Conservation (phyloP, 2,329 filamentous ascomycete genomes). For the Pseudopithomyces maydicus region DNA sequence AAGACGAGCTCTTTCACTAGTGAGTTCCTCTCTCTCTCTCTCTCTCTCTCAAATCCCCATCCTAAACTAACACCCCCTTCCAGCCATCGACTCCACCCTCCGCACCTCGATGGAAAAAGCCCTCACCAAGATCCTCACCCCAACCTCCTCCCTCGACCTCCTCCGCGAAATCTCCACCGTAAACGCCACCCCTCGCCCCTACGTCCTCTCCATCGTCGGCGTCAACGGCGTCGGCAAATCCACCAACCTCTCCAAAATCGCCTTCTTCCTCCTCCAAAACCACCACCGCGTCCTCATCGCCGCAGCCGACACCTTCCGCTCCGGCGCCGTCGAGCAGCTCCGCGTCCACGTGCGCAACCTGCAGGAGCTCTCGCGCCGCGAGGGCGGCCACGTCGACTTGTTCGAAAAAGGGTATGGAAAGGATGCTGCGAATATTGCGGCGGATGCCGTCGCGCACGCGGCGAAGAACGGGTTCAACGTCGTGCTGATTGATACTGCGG, state of each 20-base stretch:
- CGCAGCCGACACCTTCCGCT: constrained; percentile 95
- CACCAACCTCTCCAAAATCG: constrained; percentile 96
- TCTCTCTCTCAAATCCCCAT: not conserved
- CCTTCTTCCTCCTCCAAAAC: constrained; percentile 97
- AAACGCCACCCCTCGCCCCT: constrained; percentile 72
- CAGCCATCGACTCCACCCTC: constrained; percentile 78
- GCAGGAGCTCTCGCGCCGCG: constrained; percentile 82
- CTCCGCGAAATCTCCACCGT: constrained; percentile 89
- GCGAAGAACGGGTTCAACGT: constrained; percentile 81
- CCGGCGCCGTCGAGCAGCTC: constrained; percentile 94
- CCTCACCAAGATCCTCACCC: constrained; percentile 92
- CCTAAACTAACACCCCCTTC: constrained; percentile 10
- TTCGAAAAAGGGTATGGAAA: constrained; percentile 99
- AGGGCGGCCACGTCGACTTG: constrained; percentile 80
- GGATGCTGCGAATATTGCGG: constrained; percentile 92
- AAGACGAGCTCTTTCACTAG: constrained; percentile 93
- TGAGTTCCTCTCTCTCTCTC: constrained; percentile 22
- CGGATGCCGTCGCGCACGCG: constrained; percentile 86
- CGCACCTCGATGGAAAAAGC: constrained; percentile 89
- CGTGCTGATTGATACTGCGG: constrained; percentile 95
- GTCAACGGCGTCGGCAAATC: constrained; percentile 99
- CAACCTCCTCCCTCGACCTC: constrained; percentile 91
- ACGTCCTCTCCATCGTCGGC: constrained; percentile 97
- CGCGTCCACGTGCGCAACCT: constrained; percentile 94
- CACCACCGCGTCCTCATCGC: constrained; percentile 94